phyloP scores from a whole-genome alignment of 345 rosid genomes.

The Geranium rotundifolium region DNA sequence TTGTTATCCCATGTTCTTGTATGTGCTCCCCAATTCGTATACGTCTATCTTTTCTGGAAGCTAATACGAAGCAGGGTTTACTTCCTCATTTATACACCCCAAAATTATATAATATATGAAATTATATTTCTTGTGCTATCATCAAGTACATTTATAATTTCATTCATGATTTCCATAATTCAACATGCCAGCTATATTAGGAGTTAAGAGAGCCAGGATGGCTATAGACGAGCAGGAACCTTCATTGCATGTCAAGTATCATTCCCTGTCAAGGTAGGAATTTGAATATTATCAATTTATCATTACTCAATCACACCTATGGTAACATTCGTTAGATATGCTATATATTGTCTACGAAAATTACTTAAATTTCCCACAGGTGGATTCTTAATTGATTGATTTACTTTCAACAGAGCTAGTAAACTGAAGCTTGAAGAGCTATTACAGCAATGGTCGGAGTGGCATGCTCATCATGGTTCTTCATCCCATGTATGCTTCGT shows the following conservation, averaged over 20 bases:
- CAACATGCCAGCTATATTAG: conserved; percentile 39
- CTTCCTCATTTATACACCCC: neutral
- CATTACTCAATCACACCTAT: conserved; percentile 1
- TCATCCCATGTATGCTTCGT: conserved; percentile 13
- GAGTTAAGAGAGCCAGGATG: conserved; percentile 63
- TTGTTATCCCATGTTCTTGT: conserved; percentile 8
- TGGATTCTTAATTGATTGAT: conserved; percentile 7
- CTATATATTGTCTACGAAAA: conserved; percentile 1
- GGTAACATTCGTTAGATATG: neutral
- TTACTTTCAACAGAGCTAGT: conserved; percentile 52
- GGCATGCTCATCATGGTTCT: conserved; percentile 61
- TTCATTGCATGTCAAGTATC: conserved; percentile 61
- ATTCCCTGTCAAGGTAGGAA: conserved; percentile 67
- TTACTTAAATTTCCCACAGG: conserved; percentile 7
- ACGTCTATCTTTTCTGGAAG: neutral
- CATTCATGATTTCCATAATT: conserved; percentile 42
- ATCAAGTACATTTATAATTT: no score
- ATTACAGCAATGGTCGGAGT: conserved; percentile 84
- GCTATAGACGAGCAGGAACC: conserved; percentile 44
- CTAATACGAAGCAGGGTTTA: neutral
- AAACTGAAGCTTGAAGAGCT: conserved; percentile 71
- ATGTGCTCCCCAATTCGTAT: neutral
- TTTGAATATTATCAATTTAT: conserved; percentile 8
- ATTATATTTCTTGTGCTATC: no score
- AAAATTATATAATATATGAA: neutral